Evolutionary conservation across 2,329 filamentous ascomycete species (phyloP).

Genomic region (Mycocentrospora acerina): DNA sequence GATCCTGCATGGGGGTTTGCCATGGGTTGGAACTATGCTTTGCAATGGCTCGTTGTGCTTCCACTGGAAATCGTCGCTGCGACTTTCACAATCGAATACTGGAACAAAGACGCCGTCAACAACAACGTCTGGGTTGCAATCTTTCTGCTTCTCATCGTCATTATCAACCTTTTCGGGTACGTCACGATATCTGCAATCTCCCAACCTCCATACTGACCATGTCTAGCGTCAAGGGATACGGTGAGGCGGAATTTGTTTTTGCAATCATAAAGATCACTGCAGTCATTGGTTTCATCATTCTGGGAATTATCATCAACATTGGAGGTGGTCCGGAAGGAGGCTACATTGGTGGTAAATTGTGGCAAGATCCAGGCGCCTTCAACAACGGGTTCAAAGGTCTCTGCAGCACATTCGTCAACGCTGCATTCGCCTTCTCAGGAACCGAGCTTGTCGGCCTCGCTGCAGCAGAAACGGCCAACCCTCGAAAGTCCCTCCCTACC

Average conservation of each 20-base stretch:
- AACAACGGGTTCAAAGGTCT: conserved; percentile 82
- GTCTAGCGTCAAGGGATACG: conserved; percentile 77
- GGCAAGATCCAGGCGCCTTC: conserved; percentile 80
- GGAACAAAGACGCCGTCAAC: conserved; percentile 58
- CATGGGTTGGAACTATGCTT: conserved; percentile 92
- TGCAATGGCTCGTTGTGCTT: conserved; percentile 84
- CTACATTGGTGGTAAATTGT: conserved; percentile 80
- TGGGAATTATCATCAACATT: conserved; percentile 82
- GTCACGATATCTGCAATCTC: neutral
- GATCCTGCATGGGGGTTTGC: conserved; percentile 94
- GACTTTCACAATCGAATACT: conserved; percentile 80
- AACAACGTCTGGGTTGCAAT: conserved; percentile 72
- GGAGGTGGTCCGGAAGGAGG: conserved; percentile 63
- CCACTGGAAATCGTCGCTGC: conserved; percentile 87
- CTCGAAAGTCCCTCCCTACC: conserved; percentile 79
- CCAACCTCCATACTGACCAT: conserved; percentile 49
- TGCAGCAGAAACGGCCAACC: conserved; percentile 77
- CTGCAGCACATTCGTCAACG: conserved; percentile 74
- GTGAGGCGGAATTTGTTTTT: conserved; percentile 87
- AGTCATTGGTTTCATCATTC: conserved; percentile 84
- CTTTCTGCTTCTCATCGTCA: conserved; percentile 73
- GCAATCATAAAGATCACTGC: conserved; percentile 83
- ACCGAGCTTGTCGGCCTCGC: conserved; percentile 78
- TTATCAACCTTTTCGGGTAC: conserved; percentile 63
- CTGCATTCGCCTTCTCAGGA: conserved; percentile 73